phyloP scores from a whole-genome alignment of 2,329 filamentous ascomycete species.

The Cryphonectria carpinicola region DNA sequence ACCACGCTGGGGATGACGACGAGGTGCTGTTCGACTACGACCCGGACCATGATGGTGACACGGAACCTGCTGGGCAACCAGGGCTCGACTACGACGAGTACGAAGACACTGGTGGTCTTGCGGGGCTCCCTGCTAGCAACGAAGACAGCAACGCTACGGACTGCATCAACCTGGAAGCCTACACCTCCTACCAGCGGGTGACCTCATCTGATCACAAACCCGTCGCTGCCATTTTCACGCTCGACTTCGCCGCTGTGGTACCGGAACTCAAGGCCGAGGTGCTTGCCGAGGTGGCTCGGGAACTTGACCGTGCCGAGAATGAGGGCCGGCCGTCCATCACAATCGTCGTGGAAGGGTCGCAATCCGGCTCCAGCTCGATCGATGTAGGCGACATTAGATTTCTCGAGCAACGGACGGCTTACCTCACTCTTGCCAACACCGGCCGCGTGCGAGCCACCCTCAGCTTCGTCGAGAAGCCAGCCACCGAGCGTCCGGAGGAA shows the following conservation, averaged over 20 bases:
- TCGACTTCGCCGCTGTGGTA: constrained; percentile 86
- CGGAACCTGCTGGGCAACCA: constrained; percentile 41
- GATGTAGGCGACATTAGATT: constrained; percentile 80
- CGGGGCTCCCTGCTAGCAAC: constrained; percentile 54
- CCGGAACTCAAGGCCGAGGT: constrained; percentile 82
- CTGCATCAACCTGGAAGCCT: constrained; percentile 63
- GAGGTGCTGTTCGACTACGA: constrained; percentile 89
- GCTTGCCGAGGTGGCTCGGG: constrained; percentile 83
- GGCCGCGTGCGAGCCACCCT: constrained; percentile 80
- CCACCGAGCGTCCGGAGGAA: constrained; percentile 47
- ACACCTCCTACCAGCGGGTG: constrained; percentile 86
- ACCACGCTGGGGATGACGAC: constrained; percentile 75
- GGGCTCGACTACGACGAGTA: constrained; percentile 66
- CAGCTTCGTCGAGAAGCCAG: constrained; percentile 75
- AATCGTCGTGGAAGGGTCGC: constrained; percentile 71
- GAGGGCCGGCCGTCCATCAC: constrained; percentile 83
- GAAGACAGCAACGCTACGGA: constrained; percentile 63
- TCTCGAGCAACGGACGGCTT: constrained; percentile 65
- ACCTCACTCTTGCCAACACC: constrained; percentile 89
- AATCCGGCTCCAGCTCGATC: constrained; percentile 57
- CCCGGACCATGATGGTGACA: constrained; percentile 72
- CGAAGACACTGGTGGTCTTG: constrained; percentile 50
- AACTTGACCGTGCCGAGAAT: constrained; percentile 90
- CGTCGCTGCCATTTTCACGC: constrained; percentile 76
- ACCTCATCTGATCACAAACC: constrained; percentile 97